Conservation (phyloP, 345 rosid species). For the Psidium guajava region DNA sequence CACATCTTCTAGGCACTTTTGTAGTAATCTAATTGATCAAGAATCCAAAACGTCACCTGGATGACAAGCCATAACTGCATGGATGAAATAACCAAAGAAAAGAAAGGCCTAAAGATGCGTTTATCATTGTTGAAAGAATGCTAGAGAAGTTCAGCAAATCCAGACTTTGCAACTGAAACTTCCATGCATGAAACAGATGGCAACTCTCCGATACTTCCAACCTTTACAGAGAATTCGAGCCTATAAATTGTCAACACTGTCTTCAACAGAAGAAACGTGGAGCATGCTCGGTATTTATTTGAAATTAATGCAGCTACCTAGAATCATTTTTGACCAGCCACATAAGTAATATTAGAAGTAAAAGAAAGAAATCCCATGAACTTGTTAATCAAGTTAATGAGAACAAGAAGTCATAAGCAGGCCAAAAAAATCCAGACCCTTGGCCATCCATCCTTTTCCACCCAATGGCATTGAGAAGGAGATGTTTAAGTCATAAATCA, state of each 20-base stretch:
- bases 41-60: not conserved
- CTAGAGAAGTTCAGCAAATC: not conserved
- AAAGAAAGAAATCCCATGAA: not conserved
- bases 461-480: not conserved
- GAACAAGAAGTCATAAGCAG: not conserved
- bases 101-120: not conserved
- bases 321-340: not conserved
- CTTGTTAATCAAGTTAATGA: not conserved
- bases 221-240: not conserved
- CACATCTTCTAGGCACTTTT: not conserved
- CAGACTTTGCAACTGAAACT: not conserved
- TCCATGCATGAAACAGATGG: not conserved
- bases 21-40: not conserved
- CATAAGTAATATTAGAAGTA: not conserved
- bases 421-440: not conserved
- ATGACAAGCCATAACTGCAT: not conserved
- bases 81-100: not conserved
- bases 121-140: not conserved
- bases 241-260: not conserved
- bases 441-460: not conserved
- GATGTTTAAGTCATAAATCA: not conserved
- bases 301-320: not conserved
- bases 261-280: not conserved
- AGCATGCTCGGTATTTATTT: not conserved
- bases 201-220: not conserved